phyloP scores from a whole-genome alignment of 352 stramenopile species.

The Pythium oligandrum region DNA sequence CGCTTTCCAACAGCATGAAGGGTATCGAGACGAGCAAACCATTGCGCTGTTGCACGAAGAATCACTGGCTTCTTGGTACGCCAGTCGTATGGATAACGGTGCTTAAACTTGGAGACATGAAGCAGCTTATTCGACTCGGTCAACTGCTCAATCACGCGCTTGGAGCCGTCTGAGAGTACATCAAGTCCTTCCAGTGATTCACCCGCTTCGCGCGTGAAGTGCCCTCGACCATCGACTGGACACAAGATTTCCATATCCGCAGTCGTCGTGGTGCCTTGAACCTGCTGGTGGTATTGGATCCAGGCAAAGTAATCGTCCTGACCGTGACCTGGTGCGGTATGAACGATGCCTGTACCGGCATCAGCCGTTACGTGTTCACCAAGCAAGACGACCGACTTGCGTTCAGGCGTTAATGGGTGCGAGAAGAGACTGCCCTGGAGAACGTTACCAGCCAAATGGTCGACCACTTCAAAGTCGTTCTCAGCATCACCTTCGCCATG shows the following conservation, averaged over 20 bases:
- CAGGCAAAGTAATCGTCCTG: slow-evolving; percentile 93
- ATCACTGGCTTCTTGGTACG: slow-evolving; percentile 98
- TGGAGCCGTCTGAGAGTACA: slow-evolving; percentile 92
- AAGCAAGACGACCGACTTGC: slow-evolving; percentile 82
- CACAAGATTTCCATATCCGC: slow-evolving; percentile 40
- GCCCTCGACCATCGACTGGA: slow-evolving; percentile 58
- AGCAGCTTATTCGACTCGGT: slow-evolving; percentile 78
- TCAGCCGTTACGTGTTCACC: slow-evolving; percentile 98
- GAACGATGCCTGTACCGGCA: slow-evolving; percentile 97
- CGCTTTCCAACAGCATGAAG: slow-evolving; percentile 82
- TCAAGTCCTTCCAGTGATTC: slow-evolving; percentile 77
- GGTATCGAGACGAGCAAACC: slow-evolving; percentile 95
- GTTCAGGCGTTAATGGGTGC: slow-evolving; percentile 87
- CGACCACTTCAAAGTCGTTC: slow-evolving; percentile 42
- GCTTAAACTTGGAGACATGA: slow-evolving; percentile 83
- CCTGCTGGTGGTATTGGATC: slow-evolving; percentile 44
- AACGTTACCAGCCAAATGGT: slow-evolving; percentile 48
- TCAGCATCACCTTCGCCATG: slow-evolving; percentile 7
- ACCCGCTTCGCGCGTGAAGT: slow-evolving; percentile 90
- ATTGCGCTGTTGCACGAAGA: slow-evolving; percentile 97
- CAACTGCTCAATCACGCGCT: slow-evolving; percentile 88
- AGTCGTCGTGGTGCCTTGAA: slow-evolving; percentile 9
- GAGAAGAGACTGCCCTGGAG: slow-evolving; percentile 67
- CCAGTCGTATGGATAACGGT: slow-evolving; percentile 99
- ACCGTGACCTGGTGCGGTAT: slow-evolving; percentile 97